Percentiles rank a stretch among this genome's conserved stretches.
These are phyloP conservation scores for Acacia melanoxylon DNA, from an alignment of 306 rosid genomes.

Conservation along the genomic window DNA sequence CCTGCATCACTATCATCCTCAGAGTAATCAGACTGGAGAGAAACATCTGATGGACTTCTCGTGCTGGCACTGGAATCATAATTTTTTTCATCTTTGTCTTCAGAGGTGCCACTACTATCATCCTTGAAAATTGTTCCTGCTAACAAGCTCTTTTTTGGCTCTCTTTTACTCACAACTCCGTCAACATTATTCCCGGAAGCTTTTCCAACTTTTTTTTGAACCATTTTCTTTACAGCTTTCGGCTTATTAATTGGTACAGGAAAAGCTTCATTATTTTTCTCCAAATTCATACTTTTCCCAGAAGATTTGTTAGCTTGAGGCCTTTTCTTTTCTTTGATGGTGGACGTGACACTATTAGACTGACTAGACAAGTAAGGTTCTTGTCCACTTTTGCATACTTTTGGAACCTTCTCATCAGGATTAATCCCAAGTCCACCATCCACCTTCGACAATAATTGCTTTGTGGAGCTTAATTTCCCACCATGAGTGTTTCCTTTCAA, in stretches of 20 bases:
- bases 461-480: constrained; percentile 27
- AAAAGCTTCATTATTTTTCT: constrained; percentile 34
- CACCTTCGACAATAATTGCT: constrained; percentile 30
- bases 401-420: constrained; percentile 38
- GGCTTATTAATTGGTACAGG: constrained; percentile 36
- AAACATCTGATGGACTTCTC: constrained; percentile 57
- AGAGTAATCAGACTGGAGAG: constrained; percentile 57
- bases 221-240: constrained; percentile 33
- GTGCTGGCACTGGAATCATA: constrained; percentile 59
- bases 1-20: constrained; percentile 70
- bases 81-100: constrained; percentile 39
- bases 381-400: constrained; percentile 33
- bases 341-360: constrained; percentile 43
- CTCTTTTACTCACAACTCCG: constrained; percentile 35
- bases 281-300: constrained; percentile 23
- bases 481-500: constrained; percentile 18
- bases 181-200: constrained; percentile 26
- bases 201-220: constrained; percentile 40
- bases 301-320: constrained; percentile 32
- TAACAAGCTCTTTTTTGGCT: constrained; percentile 47
- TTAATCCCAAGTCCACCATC: constrained; percentile 26
- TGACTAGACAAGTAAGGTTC: constrained; percentile 35
- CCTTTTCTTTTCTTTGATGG: constrained; percentile 38
- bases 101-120: constrained; percentile 60
- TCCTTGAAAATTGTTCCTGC: constrained; percentile 62